These are phyloP conservation scores for Mortierella sp. DNA, from an alignment of 371 early-diverging fungal genomes.

Conservation along the genomic window DNA sequence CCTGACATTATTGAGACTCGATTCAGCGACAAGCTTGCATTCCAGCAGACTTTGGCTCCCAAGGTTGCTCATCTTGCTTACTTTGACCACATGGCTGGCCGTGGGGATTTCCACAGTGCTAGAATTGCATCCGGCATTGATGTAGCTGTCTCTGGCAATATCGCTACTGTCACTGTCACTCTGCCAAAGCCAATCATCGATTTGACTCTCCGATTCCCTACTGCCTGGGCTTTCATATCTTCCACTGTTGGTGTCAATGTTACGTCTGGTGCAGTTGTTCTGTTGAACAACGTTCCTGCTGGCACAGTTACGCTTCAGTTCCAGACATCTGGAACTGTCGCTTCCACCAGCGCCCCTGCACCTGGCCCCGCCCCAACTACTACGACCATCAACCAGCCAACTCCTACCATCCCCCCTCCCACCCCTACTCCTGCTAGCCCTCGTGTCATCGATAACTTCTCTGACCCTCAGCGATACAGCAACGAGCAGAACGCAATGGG, in stretches of 20 bases:
- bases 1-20: background rate
- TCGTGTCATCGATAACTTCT: background rate
- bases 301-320: background rate
- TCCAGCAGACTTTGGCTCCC: background rate
- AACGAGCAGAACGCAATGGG: background rate
- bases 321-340: background rate
- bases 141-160: background rate
- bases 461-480: background rate
- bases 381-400: background rate
- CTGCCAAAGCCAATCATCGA: background rate
- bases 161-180: background rate
- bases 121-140: background rate
- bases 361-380: background rate
- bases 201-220: conserved; percentile 1
- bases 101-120: background rate
- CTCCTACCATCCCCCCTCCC: background rate
- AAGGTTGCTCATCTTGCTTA: background rate
- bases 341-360: background rate
- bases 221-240: background rate
- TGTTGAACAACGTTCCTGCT: background rate
- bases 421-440: background rate
- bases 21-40: background rate
- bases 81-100: background rate
- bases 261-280: background rate
- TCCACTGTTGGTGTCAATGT: background rate